Evolutionary conservation across 306 rosid species (phyloP).

Genomic region (Casuarina equisetifolia): DNA sequence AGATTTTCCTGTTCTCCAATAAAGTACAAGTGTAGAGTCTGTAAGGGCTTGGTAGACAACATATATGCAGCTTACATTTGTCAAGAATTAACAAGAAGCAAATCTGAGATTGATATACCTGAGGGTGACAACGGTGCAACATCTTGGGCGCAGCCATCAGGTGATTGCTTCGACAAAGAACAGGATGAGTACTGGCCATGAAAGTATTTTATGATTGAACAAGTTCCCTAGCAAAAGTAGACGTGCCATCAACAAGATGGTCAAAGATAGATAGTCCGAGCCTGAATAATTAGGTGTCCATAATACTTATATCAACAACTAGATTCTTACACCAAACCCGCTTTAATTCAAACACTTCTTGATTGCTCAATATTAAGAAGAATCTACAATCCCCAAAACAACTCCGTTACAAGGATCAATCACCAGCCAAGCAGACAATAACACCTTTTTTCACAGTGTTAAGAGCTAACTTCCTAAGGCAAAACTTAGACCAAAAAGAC

Average conservation of each 20-base stretch:
- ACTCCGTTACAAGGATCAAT: neutral
- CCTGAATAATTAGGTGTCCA: constrained; percentile 16
- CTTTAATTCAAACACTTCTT: constrained; percentile 6
- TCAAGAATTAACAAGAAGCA: constrained; percentile 7
- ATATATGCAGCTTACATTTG: no score
- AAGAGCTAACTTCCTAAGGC: neutral
- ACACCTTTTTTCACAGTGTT: neutral
- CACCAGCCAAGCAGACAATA: neutral
- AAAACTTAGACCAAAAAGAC: constrained; percentile 13
- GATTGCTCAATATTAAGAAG: no score
- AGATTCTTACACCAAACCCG: neutral
- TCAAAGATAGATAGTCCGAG: constrained; percentile 6
- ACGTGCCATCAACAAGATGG: constrained; percentile 22
- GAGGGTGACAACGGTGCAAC: constrained; percentile 54
- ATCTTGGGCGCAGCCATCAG: constrained; percentile 44
- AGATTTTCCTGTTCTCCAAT: neutral
- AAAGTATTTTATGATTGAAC: constrained; percentile 79
- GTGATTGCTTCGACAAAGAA: constrained; percentile 43
- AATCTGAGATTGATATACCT: constrained; percentile 44
- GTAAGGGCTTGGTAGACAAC: no score
- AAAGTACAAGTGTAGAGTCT: no score
- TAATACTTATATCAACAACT: neutral
- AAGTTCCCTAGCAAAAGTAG: constrained; percentile 58
- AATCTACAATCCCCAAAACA: no score
- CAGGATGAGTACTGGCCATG: constrained; percentile 43